These are phyloP conservation scores for Populus hybrid DNA, from an alignment of 441 rosid species.

Conservation along the genomic window DNA sequence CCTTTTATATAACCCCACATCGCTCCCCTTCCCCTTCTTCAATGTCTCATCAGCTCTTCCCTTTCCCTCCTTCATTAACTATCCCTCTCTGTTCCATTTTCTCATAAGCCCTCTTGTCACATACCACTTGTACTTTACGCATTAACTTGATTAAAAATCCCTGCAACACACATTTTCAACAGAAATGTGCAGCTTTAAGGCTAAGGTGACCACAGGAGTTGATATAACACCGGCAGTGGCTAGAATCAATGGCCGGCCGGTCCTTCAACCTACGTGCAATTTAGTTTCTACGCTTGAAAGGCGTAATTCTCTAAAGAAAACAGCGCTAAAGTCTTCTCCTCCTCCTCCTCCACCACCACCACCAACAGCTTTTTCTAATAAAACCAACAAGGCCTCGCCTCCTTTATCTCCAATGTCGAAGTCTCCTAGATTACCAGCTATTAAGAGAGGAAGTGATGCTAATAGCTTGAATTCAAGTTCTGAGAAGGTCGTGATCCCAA, in stretches of 20 bases:
- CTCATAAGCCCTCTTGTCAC: no score
- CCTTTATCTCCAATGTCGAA: constrained; percentile 40
- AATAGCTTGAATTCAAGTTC: constrained; percentile 35
- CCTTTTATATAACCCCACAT: constrained; percentile 27
- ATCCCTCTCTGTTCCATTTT: no score
- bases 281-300: constrained; percentile 36
- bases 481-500: constrained; percentile 29
- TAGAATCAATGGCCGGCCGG: constrained; percentile 53
- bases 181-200: constrained; percentile 38
- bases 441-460: constrained; percentile 34
- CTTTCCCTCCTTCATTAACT: not conserved
- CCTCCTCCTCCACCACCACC: constrained; percentile 30
- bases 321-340: constrained; percentile 4
- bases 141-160: not conserved
- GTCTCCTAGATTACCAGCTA: constrained; percentile 34
- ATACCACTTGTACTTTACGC: no score
- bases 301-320: constrained; percentile 34
- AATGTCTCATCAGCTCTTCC: not conserved
- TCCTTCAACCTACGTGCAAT: constrained; percentile 57
- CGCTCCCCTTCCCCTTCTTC: constrained; percentile 18
- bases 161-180: not conserved
- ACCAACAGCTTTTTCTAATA: not conserved
- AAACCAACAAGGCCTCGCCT: constrained; percentile 6
- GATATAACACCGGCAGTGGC: constrained; percentile 28
- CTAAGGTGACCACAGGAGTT: constrained; percentile 30